A percentile compares a stretch with the other conserved stretches of the same genome.
Conservation (phyloP, 257 asterid species). For the Mitragyna speciosa region DNA sequence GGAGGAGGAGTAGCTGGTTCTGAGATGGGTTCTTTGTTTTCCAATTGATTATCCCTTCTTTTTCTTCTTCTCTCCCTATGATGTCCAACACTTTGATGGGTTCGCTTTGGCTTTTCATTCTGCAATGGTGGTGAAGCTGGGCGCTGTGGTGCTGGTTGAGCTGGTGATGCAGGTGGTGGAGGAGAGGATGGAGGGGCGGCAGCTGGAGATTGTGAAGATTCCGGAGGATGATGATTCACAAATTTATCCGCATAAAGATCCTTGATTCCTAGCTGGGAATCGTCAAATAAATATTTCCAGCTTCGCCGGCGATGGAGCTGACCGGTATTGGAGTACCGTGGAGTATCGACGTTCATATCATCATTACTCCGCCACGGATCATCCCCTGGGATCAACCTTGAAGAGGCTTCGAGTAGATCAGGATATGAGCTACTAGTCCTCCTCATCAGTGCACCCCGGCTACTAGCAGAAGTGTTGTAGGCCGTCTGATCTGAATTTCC, state of each 20-base stretch:
- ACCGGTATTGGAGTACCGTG: conserved; percentile 35
- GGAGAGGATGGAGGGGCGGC: conserved; percentile 15
- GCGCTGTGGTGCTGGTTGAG: conserved; percentile 18
- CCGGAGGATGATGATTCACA: conserved; percentile 30
- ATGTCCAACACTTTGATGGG: conserved; percentile 33
- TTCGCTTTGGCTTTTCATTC: conserved; percentile 29
- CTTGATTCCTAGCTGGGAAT: conserved; percentile 25
- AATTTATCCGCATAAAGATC: conserved; percentile 44
- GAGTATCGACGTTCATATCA: conserved; percentile 47
- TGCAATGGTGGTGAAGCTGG: conserved; percentile 24
- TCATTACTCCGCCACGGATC: conserved; percentile 51
- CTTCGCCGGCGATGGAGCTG: conserved; percentile 64
- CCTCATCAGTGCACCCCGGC: conserved; percentile 36
- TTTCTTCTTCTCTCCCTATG: conserved; percentile 46
- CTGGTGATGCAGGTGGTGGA: conserved; percentile 17
- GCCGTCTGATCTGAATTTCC: conserved; percentile 22
- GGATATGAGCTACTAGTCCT: conserved; percentile 76
- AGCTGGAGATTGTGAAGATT: not conserved
- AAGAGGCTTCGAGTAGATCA: conserved; percentile 63
- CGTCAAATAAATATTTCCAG: conserved; percentile 43
- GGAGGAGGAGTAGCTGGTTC: conserved; percentile 36
- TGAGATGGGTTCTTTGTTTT: conserved; percentile 25
- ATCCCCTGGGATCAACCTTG: conserved; percentile 38
- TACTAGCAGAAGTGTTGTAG: not conserved
- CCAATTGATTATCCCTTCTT: conserved; percentile 29